phyloP scores from a whole-genome alignment of 352 stramenopile genomes.

The Phytophthora gonapodyides region DNA sequence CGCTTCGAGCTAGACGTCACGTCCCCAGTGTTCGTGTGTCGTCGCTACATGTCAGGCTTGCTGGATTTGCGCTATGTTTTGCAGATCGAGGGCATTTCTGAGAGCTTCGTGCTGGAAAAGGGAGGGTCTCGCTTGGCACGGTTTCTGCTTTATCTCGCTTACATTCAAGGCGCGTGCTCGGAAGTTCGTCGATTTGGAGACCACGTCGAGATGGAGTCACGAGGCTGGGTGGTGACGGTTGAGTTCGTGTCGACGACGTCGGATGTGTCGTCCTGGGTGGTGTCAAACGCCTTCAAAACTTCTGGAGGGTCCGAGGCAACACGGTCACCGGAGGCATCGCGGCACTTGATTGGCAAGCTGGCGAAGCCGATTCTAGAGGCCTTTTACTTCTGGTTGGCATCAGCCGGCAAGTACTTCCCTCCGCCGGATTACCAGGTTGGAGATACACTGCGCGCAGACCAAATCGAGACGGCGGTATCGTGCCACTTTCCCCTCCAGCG shows the following conservation, averaged over 20 bases:
- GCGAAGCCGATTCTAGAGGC: slow-evolving; percentile 71
- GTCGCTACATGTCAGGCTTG: slow-evolving; percentile 96
- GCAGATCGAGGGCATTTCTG: slow-evolving; percentile 96
- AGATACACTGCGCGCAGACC: slow-evolving; percentile 54
- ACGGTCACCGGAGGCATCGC: slow-evolving; percentile 28
- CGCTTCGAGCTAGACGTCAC: slow-evolving; percentile 80
- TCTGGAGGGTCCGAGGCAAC: slow-evolving; percentile 24
- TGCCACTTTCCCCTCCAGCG: slow-evolving; percentile 86
- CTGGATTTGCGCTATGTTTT: slow-evolving; percentile 98
- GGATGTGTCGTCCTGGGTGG: slow-evolving; percentile 79
- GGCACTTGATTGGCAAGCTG: slow-evolving; percentile 56
- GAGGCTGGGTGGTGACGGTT: slow-evolving; percentile 81
- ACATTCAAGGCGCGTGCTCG: slow-evolving; percentile 75
- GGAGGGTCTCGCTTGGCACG: slow-evolving; percentile 53
- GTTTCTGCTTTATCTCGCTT: slow-evolving; percentile 78
- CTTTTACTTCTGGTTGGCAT: slow-evolving; percentile 84
- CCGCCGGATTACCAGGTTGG: slow-evolving; percentile 59
- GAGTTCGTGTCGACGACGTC: slow-evolving; percentile 86
- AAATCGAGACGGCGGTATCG: slow-evolving; percentile 69
- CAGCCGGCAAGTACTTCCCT: slow-evolving; percentile 78
- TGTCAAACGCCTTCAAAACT: slow-evolving; percentile 79
- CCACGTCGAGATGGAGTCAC: slow-evolving; percentile 79
- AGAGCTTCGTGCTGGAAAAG: slow-evolving; percentile 86
- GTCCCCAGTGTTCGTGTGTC: slow-evolving; percentile 92
- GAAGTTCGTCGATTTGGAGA: slow-evolving; percentile 67